Conservation (phyloP, 163 green algal genomes). For the Smithsoniella earleae region DNA sequence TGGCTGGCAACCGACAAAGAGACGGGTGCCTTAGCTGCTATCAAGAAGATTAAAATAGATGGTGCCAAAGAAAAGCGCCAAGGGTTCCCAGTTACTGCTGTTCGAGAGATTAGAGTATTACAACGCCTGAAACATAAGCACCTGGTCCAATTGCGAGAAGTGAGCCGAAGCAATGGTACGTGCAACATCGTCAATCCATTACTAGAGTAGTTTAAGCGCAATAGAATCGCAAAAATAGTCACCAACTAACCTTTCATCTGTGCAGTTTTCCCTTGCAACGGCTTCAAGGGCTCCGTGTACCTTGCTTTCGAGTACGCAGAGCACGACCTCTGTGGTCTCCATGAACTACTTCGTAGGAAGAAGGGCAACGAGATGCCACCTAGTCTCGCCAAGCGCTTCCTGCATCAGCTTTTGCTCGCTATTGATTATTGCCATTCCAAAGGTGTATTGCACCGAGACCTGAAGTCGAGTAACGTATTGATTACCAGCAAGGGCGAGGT, state of each 20-base stretch:
- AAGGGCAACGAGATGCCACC: conserved; percentile 5
- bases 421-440: conserved; percentile 78
- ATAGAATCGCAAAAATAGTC: no score
- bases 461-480: conserved; percentile 56
- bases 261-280: conserved; percentile 62
- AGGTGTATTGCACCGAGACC: conserved; percentile 67
- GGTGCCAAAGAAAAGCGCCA: conserved; percentile 32
- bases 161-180: conserved; percentile 84
- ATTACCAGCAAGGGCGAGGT: conserved; percentile 36
- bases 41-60: conserved; percentile 17
- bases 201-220: background rate
- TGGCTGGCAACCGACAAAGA: background rate
- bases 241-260: no score
- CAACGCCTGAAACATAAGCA: conserved; percentile 77
- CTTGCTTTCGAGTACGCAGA: conserved; percentile 99
- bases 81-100: conserved; percentile 96
- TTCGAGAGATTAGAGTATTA: conserved; percentile 98
- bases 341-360: conserved; percentile 7
- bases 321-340: conserved; percentile 87
- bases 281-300: conserved; percentile 89
- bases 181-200: background rate
- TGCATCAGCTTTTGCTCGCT: conserved; percentile 87
- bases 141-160: conserved; percentile 90
- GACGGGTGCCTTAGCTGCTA: background rate
- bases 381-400: conserved; percentile 73